These are phyloP conservation scores for Yamadazyma olivae DNA, from an alignment of 805 yeast genomes.

Conservation along the genomic window DNA sequence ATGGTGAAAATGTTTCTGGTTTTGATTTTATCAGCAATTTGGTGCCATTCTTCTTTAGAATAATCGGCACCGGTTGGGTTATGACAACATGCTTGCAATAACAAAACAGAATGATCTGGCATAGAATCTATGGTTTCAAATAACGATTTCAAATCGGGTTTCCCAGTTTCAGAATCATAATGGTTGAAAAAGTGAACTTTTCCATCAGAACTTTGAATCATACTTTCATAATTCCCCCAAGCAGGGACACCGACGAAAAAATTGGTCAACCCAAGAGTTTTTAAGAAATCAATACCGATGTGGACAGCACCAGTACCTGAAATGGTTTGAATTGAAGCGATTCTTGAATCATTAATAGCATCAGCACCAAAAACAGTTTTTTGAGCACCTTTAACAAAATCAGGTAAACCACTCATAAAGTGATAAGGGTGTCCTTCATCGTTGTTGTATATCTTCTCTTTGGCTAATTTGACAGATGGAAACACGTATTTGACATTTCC, in stretches of 20 bases:
- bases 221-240: slow-evolving; percentile 39
- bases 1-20: slow-evolving; percentile 24
- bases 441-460: slow-evolving; percentile 24
- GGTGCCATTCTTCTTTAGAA: slow-evolving; percentile 33
- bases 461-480: slow-evolving; percentile 37
- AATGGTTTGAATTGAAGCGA: slow-evolving; percentile 37
- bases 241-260: slow-evolving; percentile 36
- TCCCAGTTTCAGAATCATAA: slow-evolving; percentile 25
- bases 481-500: slow-evolving; percentile 33
- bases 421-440: slow-evolving; percentile 47
- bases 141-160: slow-evolving; percentile 26
- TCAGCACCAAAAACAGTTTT: slow-evolving; percentile 33
- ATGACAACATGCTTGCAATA: slow-evolving; percentile 43
- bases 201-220: slow-evolving; percentile 32
- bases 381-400: slow-evolving; percentile 31
- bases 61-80: slow-evolving; percentile 45
- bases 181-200: slow-evolving; percentile 24
- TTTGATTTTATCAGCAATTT: slow-evolving; percentile 24
- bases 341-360: slow-evolving; percentile 15
- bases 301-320: slow-evolving; percentile 44
- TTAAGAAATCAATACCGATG: slow-evolving; percentile 31
- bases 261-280: slow-evolving; percentile 19
- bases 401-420: slow-evolving; percentile 39
- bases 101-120: slow-evolving; percentile 29
- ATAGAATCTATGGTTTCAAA: slow-evolving; percentile 26